Conservation (phyloP, 495 filamentous ascomycete genomes). For the Annulohypoxylon stygium region DNA sequence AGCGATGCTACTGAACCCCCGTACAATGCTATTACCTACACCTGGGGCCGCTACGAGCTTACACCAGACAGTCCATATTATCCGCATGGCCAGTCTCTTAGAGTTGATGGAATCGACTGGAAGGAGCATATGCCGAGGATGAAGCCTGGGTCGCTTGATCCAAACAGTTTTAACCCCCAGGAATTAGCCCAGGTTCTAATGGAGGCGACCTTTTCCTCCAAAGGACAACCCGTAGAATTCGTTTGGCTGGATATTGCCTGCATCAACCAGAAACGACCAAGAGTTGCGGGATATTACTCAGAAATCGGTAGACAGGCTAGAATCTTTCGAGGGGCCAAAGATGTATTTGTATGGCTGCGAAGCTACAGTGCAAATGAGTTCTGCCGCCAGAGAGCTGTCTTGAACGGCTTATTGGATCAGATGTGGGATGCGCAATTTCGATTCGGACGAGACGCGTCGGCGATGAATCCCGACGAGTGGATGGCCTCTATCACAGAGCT, state of each 20-base stretch:
- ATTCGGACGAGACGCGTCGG: neutral
- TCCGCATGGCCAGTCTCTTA: neutral
- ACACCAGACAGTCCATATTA: neutral
- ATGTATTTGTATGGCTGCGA: neutral
- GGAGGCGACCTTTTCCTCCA: neutral
- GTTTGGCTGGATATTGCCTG: neutral
- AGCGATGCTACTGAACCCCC: neutral
- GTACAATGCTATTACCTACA: neutral
- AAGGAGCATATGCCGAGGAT: neutral
- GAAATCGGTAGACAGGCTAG: neutral
- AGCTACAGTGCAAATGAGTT: neutral
- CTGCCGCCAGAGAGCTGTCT: neutral
- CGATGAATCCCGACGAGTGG: neutral
- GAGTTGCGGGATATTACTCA: neutral
- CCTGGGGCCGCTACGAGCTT: neutral
- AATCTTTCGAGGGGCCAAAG: neutral
- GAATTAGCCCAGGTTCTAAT: neutral
- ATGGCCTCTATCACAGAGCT: neutral
- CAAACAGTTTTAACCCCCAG: neutral
- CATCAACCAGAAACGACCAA: neutral
- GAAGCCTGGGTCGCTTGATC: neutral
- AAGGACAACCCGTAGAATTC: neutral
- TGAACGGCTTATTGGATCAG: neutral
- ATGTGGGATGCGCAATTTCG: neutral
- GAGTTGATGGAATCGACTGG: neutral